Evolutionary conservation across 208 protist genomes (phyloP).

Genomic region (Strigomonas culicis): DNA sequence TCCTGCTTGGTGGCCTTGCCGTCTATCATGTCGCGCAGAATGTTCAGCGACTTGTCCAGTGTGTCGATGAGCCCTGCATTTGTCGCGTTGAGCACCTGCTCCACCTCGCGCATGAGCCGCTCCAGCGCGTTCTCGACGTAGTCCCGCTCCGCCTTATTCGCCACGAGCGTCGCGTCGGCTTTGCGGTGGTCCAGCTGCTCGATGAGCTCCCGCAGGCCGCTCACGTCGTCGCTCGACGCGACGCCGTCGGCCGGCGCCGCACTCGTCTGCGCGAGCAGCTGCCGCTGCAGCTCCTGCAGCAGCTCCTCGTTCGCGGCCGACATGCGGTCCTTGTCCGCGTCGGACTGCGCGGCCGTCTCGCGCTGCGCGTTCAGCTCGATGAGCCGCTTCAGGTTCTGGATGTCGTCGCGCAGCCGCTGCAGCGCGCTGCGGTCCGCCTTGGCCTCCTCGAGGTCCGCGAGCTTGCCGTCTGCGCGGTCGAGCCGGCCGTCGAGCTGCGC

Average conservation of each 20-base stretch:
- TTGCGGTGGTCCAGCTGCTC: slow-evolving; percentile 83
- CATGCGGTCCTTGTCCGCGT: slow-evolving; percentile 6
- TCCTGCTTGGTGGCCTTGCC: slow-evolving; percentile 86
- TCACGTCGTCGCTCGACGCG: slow-evolving; percentile 36
- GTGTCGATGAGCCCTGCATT: slow-evolving; percentile 91
- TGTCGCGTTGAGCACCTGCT: slow-evolving; percentile 89
- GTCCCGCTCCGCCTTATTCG: slow-evolving; percentile 90
- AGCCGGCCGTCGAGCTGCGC: not conserved
- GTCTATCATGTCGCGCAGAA: slow-evolving; percentile 90
- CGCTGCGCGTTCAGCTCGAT: slow-evolving; percentile 42
- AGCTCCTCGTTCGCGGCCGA: slow-evolving; percentile 28
- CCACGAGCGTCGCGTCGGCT: slow-evolving; percentile 82
- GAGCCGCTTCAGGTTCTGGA: slow-evolving; percentile 47
- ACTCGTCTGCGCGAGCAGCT: slow-evolving; percentile 45
- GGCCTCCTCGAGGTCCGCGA: slow-evolving; percentile 43
- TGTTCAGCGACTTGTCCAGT: slow-evolving; percentile 86
- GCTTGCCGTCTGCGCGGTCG: slow-evolving; percentile 17
- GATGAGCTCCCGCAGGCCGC: slow-evolving; percentile 48
- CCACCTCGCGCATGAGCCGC: slow-evolving; percentile 89
- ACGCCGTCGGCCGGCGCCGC: slow-evolving; percentile 19
- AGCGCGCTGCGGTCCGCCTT: slow-evolving; percentile 69
- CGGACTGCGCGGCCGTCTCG: slow-evolving; percentile 3
- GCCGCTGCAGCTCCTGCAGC: slow-evolving; percentile 61
- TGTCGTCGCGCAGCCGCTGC: slow-evolving; percentile 71
- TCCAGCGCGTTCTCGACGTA: slow-evolving; percentile 91